These are phyloP conservation scores for Sugiyamaella valdiviana DNA, from an alignment of 805 yeast species.

Conservation along the genomic window DNA sequence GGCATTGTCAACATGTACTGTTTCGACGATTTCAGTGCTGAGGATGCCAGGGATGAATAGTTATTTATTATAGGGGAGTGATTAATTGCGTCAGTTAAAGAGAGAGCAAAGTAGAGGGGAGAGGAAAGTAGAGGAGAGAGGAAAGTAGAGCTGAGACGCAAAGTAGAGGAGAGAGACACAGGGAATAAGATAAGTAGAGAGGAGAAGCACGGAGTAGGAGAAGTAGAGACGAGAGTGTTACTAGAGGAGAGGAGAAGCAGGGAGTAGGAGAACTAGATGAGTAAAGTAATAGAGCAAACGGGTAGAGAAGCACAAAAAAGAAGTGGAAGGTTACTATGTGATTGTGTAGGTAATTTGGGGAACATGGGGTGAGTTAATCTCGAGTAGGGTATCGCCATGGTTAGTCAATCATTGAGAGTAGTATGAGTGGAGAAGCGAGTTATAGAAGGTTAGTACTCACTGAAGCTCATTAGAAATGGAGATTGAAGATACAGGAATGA, in stretches of 20 bases:
- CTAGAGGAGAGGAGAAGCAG: background rate
- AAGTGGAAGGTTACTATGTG: too few relatives aligned
- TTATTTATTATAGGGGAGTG: background rate
- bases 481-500: too few relatives aligned
- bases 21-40: slow-evolving; percentile 47
- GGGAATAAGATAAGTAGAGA: background rate
- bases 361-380: too few relatives aligned
- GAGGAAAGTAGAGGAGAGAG: background rate
- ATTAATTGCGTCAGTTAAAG: background rate
- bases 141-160: background rate
- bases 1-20: slow-evolving; percentile 83
- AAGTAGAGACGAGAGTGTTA: background rate
- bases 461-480: too few relatives aligned
- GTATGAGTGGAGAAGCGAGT: too few relatives aligned
- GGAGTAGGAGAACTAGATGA: background rate
- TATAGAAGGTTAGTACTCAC: too few relatives aligned
- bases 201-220: background rate
- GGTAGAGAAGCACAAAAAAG: background rate
- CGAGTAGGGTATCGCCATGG: too few relatives aligned
- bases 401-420: too few relatives aligned
- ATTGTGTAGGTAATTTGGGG: too few relatives aligned
- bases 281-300: background rate
- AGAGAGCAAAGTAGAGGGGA: background rate
- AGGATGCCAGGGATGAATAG: too few relatives aligned
- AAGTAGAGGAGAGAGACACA: background rate